These are phyloP conservation scores for Kluyveromyces sp. DNA, from an alignment of 1,139 yeast genomes.

Conservation along the genomic window DNA sequence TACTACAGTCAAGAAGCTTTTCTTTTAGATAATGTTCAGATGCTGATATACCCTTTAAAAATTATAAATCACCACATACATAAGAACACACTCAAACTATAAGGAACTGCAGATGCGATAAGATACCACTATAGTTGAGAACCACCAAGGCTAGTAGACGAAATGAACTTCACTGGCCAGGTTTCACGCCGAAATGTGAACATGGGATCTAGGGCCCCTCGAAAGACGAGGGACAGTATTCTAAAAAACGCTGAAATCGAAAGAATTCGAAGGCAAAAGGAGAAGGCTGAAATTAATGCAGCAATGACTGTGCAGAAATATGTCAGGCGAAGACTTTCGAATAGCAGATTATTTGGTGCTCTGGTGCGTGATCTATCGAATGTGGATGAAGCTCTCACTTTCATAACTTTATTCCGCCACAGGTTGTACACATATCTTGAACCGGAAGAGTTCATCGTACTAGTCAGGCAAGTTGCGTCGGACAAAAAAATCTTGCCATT, in stretches of 20 bases:
- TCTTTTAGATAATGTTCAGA: no score
- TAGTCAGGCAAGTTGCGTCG: background rate
- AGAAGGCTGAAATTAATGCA: conserved; percentile 44
- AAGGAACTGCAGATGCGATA: background rate
- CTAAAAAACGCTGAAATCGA: conserved; percentile 59
- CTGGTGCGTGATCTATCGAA: background rate
- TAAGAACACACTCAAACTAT: no score
- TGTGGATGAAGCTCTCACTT: background rate
- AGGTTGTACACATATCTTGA: conserved; percentile 4
- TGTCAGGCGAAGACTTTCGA: conserved; percentile 37
- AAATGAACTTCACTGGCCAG: conserved; percentile 61
- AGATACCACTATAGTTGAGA: no score
- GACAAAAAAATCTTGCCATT: background rate
- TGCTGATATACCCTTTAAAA: background rate
- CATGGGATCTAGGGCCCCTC: conserved; percentile 48
- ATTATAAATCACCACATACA: background rate
- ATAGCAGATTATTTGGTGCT: conserved; percentile 15
- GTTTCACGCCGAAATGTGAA: conserved; percentile 61
- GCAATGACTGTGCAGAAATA: conserved; percentile 45
- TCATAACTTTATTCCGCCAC: background rate
- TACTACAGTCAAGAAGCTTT: no score
- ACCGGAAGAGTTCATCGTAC: background rate
- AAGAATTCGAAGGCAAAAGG: conserved; percentile 56
- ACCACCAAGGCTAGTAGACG: no score
- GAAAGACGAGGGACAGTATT: conserved; percentile 32